Percentiles rank a stretch among this genome's conserved stretches.
phyloP scores from a whole-genome alignment of 805 yeast species.

The Metschnikowia kunwiensis region DNA sequence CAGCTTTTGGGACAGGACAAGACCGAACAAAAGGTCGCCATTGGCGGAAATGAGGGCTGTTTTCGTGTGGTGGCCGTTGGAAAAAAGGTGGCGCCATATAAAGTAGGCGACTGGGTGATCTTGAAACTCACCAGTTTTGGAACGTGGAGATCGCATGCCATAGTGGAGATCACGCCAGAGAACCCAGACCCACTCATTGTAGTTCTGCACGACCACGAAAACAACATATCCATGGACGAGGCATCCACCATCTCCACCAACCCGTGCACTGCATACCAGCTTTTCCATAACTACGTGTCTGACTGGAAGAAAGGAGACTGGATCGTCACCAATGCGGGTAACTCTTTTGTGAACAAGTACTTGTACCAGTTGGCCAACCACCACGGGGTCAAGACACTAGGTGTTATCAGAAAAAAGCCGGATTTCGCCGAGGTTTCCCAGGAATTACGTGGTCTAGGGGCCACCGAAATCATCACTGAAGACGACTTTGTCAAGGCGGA shows the following conservation, averaged over 20 bases:
- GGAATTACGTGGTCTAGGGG: conserved; percentile 27
- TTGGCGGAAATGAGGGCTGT: conserved; percentile 93
- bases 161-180: conserved; percentile 13
- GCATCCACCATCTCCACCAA: conserved; percentile 24
- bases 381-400: conserved; percentile 26
- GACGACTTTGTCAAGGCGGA: conserved; percentile 22
- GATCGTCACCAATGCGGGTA: conserved; percentile 35
- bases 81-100: conserved; percentile 41
- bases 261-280: conserved; percentile 23
- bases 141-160: conserved; percentile 25
- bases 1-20: conserved; percentile 36
- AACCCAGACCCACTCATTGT: conserved; percentile 15
- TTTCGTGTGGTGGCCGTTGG: conserved; percentile 82
- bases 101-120: conserved; percentile 38
- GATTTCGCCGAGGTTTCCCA: conserved; percentile 17
- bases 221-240: conserved; percentile 13
- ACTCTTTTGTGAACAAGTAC: conserved; percentile 32
- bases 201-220: conserved; percentile 7
- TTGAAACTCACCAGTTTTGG: conserved; percentile 21
- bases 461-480: conserved; percentile 31
- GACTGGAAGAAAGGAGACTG: conserved; percentile 29
- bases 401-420: conserved; percentile 28
- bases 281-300: conserved; percentile 19
- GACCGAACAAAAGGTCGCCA: conserved; percentile 44
- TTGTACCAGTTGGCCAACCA: conserved; percentile 28